Evolutionary conservation across 2,329 filamentous ascomycete genomes (phyloP), one percentile per base, ranked within the genome.

Genomic region (Aureobasidium zeae): DNA sequence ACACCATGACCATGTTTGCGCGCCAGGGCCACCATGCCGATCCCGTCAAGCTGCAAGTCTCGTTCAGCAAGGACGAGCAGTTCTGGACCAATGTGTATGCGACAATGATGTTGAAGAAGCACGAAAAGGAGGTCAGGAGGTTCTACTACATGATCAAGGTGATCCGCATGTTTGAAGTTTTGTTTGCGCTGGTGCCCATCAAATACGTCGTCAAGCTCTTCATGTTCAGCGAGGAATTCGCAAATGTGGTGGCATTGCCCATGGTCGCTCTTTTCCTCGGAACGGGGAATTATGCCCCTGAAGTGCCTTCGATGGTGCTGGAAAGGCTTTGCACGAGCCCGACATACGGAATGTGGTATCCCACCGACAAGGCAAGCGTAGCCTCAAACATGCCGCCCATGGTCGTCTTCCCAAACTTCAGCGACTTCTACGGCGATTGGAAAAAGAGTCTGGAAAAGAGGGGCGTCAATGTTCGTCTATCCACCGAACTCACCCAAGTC

Each of bases 231-330:
- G 69, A 74, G 8, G 79, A 83, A 44, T 87, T 86, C 55, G 74
- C 73, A 12, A 79, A 86, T 54, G 77, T 76, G 25, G 79, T 86
- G 61, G 77, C 81, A 0, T 69, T 83, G 46, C 82, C 82, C 1
- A 74, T 86, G 57, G 74, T 85, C 22, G 82, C 82, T 0, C 65
- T 86, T 1, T 86, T 87, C 55, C 66, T 86, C 0, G 82, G 82
- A 0, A 86, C 82, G 5, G 81, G 82, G 1, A 86, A 86, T 51
- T 79, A 83, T 53, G 82, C 81, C 0, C 76, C 81, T 0, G 77
- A 84, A 49, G 81, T 86, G 0, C 77, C 81, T 0, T 74, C 72
- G 30, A 79, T 81, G 17, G 77, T 86, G 24, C 66, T 86, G 11
- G 69, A 72, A 50, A 52, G 69, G 9, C 57, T 72, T 1, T 67